phyloP scores from a whole-genome alignment of 2,329 filamentous ascomycete species.

The Kalaharituber pfeilii region DNA sequence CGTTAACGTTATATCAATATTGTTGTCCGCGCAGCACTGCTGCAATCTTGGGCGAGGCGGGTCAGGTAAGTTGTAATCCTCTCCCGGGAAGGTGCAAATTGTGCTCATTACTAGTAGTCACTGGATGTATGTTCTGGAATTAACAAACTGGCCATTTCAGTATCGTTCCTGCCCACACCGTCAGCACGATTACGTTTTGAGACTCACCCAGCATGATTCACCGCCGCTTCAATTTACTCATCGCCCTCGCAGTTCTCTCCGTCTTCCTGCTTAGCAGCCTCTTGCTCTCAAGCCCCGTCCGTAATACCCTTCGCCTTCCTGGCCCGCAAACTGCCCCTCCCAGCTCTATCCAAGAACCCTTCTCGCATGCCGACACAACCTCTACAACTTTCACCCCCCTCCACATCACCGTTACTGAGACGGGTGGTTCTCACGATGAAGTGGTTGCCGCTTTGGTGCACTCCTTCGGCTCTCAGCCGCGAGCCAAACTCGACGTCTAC shows the following conservation, averaged over 20 bases:
- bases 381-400: not conserved
- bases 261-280: conserved; percentile 15
- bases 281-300: conserved; percentile 14
- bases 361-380: not conserved
- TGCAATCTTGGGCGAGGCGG: no score
- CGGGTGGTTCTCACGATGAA: conserved; percentile 24
- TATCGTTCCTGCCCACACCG: no score
- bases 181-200: no score
- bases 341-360: not conserved
- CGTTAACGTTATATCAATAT: no score
- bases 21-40: no score
- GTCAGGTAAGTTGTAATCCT: no score
- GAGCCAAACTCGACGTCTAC: conserved; percentile 20
- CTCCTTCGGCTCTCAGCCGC: conserved; percentile 20
- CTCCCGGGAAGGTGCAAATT: no score
- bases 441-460: conserved; percentile 23
- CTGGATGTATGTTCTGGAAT: no score
- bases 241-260: conserved; percentile 14
- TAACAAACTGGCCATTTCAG: no score
- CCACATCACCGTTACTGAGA: conserved; percentile 19
- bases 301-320: not conserved
- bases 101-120: no score
- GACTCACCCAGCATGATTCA: conserved; percentile 15
- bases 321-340: not conserved
- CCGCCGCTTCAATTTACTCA: conserved; percentile 15